Evolutionary conservation across 768 basidiomycete species (phyloP).

Genomic region (Boletus bicolor): DNA sequence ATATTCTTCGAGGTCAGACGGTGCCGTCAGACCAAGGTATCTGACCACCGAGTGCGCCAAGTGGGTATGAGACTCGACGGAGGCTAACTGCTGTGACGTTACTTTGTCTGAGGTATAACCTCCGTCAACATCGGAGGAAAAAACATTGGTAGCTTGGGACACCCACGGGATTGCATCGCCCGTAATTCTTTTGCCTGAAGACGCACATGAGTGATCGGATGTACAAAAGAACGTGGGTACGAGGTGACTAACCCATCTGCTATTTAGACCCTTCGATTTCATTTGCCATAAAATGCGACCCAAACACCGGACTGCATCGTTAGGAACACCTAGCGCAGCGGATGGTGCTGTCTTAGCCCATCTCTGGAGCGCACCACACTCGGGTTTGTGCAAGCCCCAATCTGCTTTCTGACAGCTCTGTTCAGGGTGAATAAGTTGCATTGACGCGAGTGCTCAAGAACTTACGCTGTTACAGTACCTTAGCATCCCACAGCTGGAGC

Average conservation of each 20-base stretch:
- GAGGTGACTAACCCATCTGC: constrained; percentile 51
- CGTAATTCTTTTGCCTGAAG: constrained; percentile 60
- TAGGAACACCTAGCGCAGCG: constrained; percentile 50
- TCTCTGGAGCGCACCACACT: constrained; percentile 67
- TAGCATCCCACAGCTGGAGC: constrained; percentile 65
- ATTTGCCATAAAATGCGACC: constrained; percentile 70
- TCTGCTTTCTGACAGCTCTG: constrained; percentile 70
- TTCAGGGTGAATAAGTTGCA: not conserved
- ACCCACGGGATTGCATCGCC: constrained; percentile 74
- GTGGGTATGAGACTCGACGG: constrained; percentile 59
- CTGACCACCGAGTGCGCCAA: constrained; percentile 72
- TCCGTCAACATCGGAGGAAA: not conserved
- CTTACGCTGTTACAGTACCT: constrained; percentile 77
- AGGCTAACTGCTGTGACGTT: constrained; percentile 42
- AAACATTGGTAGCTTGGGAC: not conserved
- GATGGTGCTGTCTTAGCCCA: constrained; percentile 55
- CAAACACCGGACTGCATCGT: constrained; percentile 76
- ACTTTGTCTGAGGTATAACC: constrained; percentile 47
- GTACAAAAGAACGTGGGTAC: not conserved
- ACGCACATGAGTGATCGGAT: not conserved
- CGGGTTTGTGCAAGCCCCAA: constrained; percentile 72
- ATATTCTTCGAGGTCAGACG: constrained; percentile 55
- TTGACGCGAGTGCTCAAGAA: not conserved
- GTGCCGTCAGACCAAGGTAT: constrained; percentile 60
- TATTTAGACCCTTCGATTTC: constrained; percentile 50